phyloP scores from a whole-genome alignment of 164 flowering plant genomes.

The Berberis thunbergii region DNA sequence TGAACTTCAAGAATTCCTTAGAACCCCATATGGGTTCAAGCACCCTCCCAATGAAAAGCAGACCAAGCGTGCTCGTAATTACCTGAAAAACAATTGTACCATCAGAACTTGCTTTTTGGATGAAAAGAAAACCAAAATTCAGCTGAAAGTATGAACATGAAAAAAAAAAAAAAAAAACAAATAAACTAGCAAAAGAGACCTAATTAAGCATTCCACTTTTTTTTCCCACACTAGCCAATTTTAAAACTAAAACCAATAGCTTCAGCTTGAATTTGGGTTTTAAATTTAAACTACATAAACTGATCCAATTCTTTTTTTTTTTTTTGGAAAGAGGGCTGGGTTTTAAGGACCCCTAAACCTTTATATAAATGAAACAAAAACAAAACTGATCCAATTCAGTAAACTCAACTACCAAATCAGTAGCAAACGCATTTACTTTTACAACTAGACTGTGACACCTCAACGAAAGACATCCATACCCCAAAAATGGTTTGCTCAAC shows the following conservation, averaged over 20 bases:
- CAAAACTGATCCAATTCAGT: too few relatives aligned
- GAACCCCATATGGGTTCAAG: conserved; percentile 98
- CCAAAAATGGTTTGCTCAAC: conserved; percentile 68
- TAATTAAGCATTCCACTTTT: too few relatives aligned
- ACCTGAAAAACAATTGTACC: conserved; percentile 34
- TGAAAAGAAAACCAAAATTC: background rate
- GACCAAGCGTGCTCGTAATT: conserved; percentile 55
- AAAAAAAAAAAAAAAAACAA: conserved; percentile 5
- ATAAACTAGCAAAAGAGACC: background rate
- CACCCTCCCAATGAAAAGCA: conserved; percentile 83
- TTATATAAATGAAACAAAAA: too few relatives aligned
- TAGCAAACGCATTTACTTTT: too few relatives aligned
- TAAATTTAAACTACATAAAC: too few relatives aligned
- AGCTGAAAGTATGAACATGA: background rate
- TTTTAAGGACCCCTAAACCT: too few relatives aligned
- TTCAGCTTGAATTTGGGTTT: too few relatives aligned
- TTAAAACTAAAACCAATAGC: too few relatives aligned
- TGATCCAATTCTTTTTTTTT: too few relatives aligned
- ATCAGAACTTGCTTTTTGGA: conserved; percentile 7
- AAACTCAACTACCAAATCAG: too few relatives aligned
- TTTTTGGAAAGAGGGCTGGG: too few relatives aligned
- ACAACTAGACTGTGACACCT: background rate
- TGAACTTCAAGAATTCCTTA: conserved; percentile 88
- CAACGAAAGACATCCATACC: conserved; percentile 36
- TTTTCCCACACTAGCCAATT: too few relatives aligned